Conservation (phyloP, 352 stramenopile species). For the Elongisporangium prolatum region DNA sequence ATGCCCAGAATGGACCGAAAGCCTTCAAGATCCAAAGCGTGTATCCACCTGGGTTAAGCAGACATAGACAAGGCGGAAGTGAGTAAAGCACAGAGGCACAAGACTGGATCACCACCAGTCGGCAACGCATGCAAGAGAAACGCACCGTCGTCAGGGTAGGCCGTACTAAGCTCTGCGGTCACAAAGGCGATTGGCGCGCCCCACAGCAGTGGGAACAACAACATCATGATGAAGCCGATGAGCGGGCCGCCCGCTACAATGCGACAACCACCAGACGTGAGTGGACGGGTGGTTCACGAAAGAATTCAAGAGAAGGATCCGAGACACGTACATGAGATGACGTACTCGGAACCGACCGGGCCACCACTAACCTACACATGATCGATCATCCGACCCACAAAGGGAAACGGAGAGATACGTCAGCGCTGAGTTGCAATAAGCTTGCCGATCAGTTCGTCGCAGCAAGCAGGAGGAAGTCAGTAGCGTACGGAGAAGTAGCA, state of each 20-base stretch:
- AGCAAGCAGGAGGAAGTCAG: neutral
- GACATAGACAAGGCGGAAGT: neutral
- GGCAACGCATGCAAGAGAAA: neutral
- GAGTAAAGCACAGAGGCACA: neutral
- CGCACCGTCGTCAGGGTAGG: conserved; percentile 78
- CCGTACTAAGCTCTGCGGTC: conserved; percentile 88
- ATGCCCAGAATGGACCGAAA: conserved; percentile 86
- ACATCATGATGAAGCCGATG: conserved; percentile 80
- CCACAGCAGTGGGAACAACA: conserved; percentile 89
- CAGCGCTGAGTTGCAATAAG: neutral
- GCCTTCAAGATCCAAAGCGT: conserved; percentile 90
- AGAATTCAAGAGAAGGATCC: neutral
- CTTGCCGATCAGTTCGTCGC: neutral
- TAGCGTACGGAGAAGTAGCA: conserved; percentile 52
- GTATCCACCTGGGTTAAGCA: conserved; percentile 40
- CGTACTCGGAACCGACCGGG: conserved; percentile 34
- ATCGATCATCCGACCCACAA: neutral
- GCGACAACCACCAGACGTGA: neutral
- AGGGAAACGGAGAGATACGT: neutral
- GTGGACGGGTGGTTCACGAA: neutral
- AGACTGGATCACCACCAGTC: neutral
- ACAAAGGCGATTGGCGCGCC: conserved; percentile 89
- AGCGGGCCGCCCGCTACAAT: conserved; percentile 40
- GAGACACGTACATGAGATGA: conserved; percentile 27
- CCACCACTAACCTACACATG: conserved; percentile 26